Percentiles rank a stretch among this genome's conserved stretches.
These are phyloP conservation scores for Lignosus rhinocerotis DNA, from an alignment of 1,284 basidiomycete genomes.

Conservation along the genomic window DNA sequence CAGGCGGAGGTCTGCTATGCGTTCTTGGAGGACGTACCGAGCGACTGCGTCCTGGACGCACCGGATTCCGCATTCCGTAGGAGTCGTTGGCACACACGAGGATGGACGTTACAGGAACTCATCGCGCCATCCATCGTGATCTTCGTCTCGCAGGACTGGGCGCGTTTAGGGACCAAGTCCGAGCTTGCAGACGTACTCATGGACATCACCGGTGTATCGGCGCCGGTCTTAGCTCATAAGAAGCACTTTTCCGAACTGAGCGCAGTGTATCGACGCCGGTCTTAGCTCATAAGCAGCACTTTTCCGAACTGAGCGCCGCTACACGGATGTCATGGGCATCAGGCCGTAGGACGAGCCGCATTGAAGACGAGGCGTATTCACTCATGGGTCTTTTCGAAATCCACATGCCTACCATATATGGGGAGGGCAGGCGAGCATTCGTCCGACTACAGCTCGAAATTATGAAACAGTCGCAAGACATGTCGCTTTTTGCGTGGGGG, in stretches of 20 bases:
- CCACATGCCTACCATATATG: conserved; percentile 8
- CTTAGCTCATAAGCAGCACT: neutral
- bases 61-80: neutral
- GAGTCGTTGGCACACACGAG: conserved; percentile 3
- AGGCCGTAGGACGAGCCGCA: neutral
- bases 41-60: neutral
- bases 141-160: conserved; percentile 1
- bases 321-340: conserved; percentile 5
- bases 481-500: conserved; percentile 2
- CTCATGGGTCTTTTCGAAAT: conserved; percentile 9
- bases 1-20: conserved; percentile 3
- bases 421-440: conserved; percentile 6
- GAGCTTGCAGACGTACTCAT: neutral
- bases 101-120: conserved; percentile 5
- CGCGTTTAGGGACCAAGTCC: neutral
- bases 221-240: neutral
- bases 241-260: neutral
- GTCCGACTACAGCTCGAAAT: conserved; percentile 2
- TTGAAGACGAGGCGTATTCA: conserved; percentile 8
- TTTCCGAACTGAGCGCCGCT: neutral
- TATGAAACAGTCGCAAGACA: conserved; percentile 1
- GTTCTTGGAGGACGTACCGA: conserved; percentile 3
- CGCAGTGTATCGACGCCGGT: too few relatives aligned
- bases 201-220: neutral
- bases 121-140: neutral